Percentiles rank a stretch among this genome's conserved stretches.
These are phyloP conservation scores for Ceriops decandra DNA, from an alignment of 345 rosid genomes.

Conservation along the genomic window DNA sequence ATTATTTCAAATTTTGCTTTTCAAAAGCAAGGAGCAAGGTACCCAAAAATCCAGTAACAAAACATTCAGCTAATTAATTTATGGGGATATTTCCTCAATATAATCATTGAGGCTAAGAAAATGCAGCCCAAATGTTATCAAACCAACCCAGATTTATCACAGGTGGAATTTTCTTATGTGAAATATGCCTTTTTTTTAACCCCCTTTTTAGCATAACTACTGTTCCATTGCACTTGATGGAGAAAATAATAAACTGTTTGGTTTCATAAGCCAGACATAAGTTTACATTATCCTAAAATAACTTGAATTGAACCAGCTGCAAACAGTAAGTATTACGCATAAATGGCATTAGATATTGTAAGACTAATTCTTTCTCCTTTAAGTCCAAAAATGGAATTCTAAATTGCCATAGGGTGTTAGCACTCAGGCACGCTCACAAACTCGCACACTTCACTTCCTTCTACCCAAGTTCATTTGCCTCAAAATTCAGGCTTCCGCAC, in stretches of 20 bases:
- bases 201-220: neutral
- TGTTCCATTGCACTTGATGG: neutral
- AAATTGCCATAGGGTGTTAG: no score
- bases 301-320: neutral
- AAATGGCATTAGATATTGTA: no score
- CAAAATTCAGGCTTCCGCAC: slow-evolving; percentile 6
- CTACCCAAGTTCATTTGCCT: slow-evolving; percentile 1
- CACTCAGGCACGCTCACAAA: no score
- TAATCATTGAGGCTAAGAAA: neutral
- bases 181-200: neutral
- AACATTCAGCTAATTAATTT: neutral
- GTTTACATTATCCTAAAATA: neutral
- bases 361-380: no score
- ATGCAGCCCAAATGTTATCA: neutral
- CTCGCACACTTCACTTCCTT: no score
- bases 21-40: neutral
- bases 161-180: neutral
- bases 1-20: neutral
- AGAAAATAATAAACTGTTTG: neutral
- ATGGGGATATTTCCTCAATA: neutral
- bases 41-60: no score
- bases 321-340: no score
- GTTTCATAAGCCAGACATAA: neutral
- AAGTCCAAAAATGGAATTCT: neutral
- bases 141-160: neutral